Evolutionary conservation across 352 stramenopile species (phyloP).

Genomic region (Phytophthora constricta): DNA sequence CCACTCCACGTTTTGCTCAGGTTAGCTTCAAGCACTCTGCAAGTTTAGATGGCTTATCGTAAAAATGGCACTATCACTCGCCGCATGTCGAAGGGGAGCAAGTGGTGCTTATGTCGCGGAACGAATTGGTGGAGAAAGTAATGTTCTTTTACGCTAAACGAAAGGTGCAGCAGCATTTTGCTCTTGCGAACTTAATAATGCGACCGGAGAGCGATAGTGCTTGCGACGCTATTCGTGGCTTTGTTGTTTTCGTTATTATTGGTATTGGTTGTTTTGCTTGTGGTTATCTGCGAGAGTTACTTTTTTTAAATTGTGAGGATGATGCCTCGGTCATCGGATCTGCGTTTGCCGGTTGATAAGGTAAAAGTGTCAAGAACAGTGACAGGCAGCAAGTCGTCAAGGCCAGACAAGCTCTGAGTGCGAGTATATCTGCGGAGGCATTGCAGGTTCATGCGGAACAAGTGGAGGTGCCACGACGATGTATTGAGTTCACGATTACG

Average conservation of each 20-base stretch:
- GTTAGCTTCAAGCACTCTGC: too few species aligned
- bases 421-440: constrained; percentile 45
- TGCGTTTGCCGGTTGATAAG: background rate
- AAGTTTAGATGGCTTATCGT: too few species aligned
- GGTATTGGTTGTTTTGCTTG: too few species aligned
- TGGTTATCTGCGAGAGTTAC: too few species aligned
- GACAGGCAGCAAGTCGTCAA: constrained; percentile 20
- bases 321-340: too few species aligned
- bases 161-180: constrained; percentile 71
- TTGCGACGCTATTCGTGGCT: too few species aligned
- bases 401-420: constrained; percentile 32
- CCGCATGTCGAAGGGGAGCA: constrained; percentile 26
- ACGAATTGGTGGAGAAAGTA: constrained; percentile 73
- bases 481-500: constrained; percentile 37
- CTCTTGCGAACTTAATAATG: constrained; percentile 54
- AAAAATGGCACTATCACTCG: constrained; percentile 14
- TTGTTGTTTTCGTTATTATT: too few species aligned
- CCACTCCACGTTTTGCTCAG: too few species aligned
- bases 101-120: constrained; percentile 55
- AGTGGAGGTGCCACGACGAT: background rate
- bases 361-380: background rate
- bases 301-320: too few species aligned
- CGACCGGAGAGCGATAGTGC: constrained; percentile 19
- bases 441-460: constrained; percentile 20
- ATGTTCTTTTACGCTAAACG: constrained; percentile 67